A percentile compares a stretch with the other conserved stretches of the same genome.
These are phyloP conservation scores for Caryopteris hybrid DNA, from an alignment of 305 asterid genomes.

Conservation along the genomic window DNA sequence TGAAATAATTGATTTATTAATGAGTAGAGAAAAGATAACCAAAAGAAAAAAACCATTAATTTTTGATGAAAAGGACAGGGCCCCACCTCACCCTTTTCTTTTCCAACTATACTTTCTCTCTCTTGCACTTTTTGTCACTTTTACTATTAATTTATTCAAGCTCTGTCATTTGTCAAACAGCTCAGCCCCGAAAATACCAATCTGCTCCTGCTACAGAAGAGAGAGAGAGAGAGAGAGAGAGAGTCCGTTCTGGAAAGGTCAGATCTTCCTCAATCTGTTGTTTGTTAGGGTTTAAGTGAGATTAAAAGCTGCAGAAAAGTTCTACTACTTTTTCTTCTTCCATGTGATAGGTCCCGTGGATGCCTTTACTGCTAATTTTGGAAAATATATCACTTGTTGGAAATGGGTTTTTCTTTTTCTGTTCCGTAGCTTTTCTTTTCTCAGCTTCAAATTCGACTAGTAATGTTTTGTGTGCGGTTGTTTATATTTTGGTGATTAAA, in stretches of 20 bases:
- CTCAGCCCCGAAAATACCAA: constrained; percentile 26
- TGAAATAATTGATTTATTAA: too few relatives aligned
- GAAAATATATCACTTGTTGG: constrained; percentile 28
- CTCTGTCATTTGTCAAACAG: constrained; percentile 38
- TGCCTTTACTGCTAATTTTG: constrained; percentile 31
- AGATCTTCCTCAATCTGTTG: constrained; percentile 27
- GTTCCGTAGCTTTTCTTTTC: too few relatives aligned
- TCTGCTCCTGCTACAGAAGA: constrained; percentile 20
- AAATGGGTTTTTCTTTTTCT: constrained; percentile 14
- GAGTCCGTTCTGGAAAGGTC: constrained; percentile 30
- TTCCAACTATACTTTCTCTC: constrained; percentile 29
- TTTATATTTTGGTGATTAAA: constrained; percentile 14
- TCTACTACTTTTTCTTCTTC: constrained; percentile 18
- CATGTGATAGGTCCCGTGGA: constrained; percentile 12
- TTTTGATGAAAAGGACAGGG: constrained; percentile 55
- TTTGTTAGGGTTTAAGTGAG: constrained; percentile 22
- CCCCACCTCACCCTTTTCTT: constrained; percentile 43
- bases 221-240: constrained; percentile 19
- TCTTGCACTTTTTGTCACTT: constrained; percentile 64
- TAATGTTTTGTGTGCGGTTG: constrained; percentile 5
- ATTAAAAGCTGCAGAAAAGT: constrained; percentile 32
- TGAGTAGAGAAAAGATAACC: too few relatives aligned
- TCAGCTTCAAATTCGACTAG: background rate
- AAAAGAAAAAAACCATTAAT: too few relatives aligned
- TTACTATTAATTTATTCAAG: constrained; percentile 22